Base-by-base conservation (phyloP, 495 filamentous ascomycete species). In the Polyplosphaeria fusca region DNA sequence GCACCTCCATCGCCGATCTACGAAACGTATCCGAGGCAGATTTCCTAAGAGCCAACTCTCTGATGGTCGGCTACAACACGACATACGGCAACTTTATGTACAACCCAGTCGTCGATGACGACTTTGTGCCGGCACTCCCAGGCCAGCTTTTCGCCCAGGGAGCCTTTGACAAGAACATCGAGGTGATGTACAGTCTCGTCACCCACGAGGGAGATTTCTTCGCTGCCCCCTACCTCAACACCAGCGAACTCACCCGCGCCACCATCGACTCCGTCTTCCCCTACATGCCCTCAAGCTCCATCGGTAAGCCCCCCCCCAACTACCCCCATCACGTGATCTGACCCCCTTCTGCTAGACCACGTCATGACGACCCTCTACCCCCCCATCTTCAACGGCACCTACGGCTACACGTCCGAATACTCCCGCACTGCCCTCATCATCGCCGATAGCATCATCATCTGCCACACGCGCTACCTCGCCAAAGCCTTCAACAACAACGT, bases 41-140 rank as follows among this genome's bases (percentile, higher is more conserved):
- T 14, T 64, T 86, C n/a, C 72, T 75, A 18, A 52, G 56, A 14
- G 79, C 78, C 44, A 87, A 86, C 60, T 63, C 73, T 5, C 67
- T 71, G 19, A 71, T 80, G 40, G 71, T 83, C 2, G 22, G 72
- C 58, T 35, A 35, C 7, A 52, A 65, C 23, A 69, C 76, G 0
- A 4, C 62, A 3, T 79, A 76, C 54, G 81, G 82, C 12, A 47
- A 43, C 1, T 83, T 80, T 67, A 73, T 72, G 0, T 86, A 81
- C 60, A 77, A 78, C 0, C 81, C 81, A 4, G 71, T 73, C 0
- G 77, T 83, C 3, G 84, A 86, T 64, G 82, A 79, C 5, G 63
- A 69, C 16, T 83, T 83, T 56, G 77, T 82, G 1, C 80, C 81
- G 0, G 72, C 68, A 4, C 55, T 79, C 4, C 81, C 83, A 12